These are phyloP conservation scores for Geosiphon pyriformis DNA, from an alignment of 192 early-diverging fungal genomes.

Conservation along the genomic window DNA sequence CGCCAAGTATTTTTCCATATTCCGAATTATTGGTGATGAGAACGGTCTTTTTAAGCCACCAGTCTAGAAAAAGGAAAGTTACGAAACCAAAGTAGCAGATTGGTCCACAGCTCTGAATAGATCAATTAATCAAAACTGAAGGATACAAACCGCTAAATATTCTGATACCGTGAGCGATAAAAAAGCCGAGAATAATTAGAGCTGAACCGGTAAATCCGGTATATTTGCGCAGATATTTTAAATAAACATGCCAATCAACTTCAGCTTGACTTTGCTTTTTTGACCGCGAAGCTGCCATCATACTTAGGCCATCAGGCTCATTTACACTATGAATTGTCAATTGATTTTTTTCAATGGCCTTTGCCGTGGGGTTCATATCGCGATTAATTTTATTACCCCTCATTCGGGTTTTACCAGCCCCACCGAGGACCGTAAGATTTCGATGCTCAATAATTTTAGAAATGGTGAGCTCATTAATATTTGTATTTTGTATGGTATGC, in stretches of 20 bases:
- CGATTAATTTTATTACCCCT: conserved; percentile 30
- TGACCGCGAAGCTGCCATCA: conserved; percentile 28
- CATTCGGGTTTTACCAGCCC: conserved; percentile 35
- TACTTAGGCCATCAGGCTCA: conserved; percentile 36
- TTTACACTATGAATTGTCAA: conserved; percentile 63
- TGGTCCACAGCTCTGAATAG: neutral
- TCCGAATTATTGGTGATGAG: conserved; percentile 27
- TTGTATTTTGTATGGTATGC: conserved; percentile 48
- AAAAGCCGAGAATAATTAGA: conserved; percentile 45
- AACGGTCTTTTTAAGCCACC: conserved; percentile 39
- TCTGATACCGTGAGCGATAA: conserved; percentile 56
- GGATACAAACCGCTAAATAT: conserved; percentile 34
- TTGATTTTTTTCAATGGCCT: conserved; percentile 68
- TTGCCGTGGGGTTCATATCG: conserved; percentile 50
- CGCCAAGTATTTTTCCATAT: conserved; percentile 41
- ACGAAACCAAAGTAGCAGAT: neutral
- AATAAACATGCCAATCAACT: conserved; percentile 29
- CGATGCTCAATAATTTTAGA: conserved; percentile 67
- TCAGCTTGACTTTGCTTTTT: conserved; percentile 31
- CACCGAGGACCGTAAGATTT: conserved; percentile 53
- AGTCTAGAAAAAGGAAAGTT: conserved; percentile 31
- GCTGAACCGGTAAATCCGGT: conserved; percentile 46
- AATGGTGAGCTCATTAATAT: conserved; percentile 65
- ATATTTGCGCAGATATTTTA: conserved; percentile 37
- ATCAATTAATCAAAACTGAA: neutral